A percentile compares a stretch with the other conserved stretches of the same genome.
Conservation (phyloP, 1,284 basidiomycete genomes). For the Inonotus obliquus region DNA sequence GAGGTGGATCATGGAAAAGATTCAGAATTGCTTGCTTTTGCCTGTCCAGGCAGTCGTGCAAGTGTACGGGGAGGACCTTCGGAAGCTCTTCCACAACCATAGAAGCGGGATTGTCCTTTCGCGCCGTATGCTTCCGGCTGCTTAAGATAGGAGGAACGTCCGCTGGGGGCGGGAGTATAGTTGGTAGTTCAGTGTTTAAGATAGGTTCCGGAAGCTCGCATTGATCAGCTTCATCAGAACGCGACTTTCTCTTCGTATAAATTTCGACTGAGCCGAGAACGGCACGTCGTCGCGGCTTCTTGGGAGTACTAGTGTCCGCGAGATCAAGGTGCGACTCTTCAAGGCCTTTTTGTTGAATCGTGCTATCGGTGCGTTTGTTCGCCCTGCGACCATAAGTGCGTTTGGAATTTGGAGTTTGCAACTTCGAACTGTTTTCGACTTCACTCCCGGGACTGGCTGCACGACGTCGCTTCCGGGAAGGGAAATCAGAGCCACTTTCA, state of each 20-base stretch:
- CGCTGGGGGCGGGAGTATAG: slow-evolving; percentile 10
- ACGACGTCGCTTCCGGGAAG: slow-evolving; percentile 7
- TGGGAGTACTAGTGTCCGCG: background rate
- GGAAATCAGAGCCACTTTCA: background rate
- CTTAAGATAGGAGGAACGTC: slow-evolving; percentile 19
- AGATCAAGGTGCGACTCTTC: slow-evolving; percentile 8
- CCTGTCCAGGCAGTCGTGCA: slow-evolving; percentile 39
- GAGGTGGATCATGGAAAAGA: slow-evolving; percentile 37
- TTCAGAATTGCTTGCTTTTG: slow-evolving; percentile 58
- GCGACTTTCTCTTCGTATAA: slow-evolving; percentile 22
- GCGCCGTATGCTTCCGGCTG: slow-evolving; percentile 9
- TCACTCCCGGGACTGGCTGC: background rate
- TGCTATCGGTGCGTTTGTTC: background rate
- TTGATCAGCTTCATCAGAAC: background rate
- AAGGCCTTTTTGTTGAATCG: background rate
- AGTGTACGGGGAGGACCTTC: slow-evolving; percentile 32
- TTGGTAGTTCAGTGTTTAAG: background rate
- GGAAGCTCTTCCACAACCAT: background rate
- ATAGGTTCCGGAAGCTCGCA: background rate
- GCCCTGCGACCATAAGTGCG: background rate
- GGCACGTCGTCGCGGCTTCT: slow-evolving; percentile 22
- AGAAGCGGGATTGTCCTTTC: background rate
- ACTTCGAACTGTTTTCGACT: background rate
- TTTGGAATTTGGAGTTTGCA: background rate
- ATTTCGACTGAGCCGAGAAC: slow-evolving; percentile 41